Percentiles rank a stretch among this genome's conserved stretches.
phyloP scores from a whole-genome alignment of 768 basidiomycete genomes.

The Candolleomyces eurysporus region DNA sequence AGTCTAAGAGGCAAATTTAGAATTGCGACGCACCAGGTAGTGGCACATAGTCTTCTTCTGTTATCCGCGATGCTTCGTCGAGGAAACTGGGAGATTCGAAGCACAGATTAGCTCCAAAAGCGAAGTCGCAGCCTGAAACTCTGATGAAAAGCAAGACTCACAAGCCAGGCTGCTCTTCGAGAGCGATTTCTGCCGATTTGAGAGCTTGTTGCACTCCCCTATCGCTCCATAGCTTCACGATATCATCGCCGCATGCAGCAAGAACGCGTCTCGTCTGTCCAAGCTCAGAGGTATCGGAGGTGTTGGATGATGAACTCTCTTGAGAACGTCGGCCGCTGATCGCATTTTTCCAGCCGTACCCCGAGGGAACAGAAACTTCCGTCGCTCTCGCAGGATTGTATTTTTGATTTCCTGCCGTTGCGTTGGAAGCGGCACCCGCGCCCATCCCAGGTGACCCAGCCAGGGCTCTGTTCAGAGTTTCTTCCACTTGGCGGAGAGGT shows the following conservation, averaged over 20 bases:
- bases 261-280: conserved; percentile 45
- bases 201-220: conserved; percentile 41
- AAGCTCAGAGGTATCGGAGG: conserved; percentile 29
- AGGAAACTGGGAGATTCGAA: conserved; percentile 45
- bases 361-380: conserved; percentile 48
- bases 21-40: conserved; percentile 39
- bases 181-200: conserved; percentile 38
- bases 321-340: conserved; percentile 32
- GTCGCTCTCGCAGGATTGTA: conserved; percentile 42
- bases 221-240: conserved; percentile 53
- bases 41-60: conserved; percentile 50
- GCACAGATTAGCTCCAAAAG: background rate
- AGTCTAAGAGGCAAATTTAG: background rate
- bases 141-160: conserved; percentile 30
- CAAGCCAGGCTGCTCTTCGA: conserved; percentile 64
- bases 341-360: conserved; percentile 48
- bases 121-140: background rate
- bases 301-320: conserved; percentile 13
- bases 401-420: conserved; percentile 1
- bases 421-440: conserved; percentile 10
- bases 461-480: conserved; percentile 43
- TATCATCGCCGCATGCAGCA: conserved; percentile 53
- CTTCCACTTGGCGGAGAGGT: conserved; percentile 56
- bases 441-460: conserved; percentile 22
- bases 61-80: conserved; percentile 51